A percentile compares a stretch with the other conserved stretches of the same genome.
phyloP scores from a whole-genome alignment of 345 rosid species.

The Erucastrum elatum region DNA sequence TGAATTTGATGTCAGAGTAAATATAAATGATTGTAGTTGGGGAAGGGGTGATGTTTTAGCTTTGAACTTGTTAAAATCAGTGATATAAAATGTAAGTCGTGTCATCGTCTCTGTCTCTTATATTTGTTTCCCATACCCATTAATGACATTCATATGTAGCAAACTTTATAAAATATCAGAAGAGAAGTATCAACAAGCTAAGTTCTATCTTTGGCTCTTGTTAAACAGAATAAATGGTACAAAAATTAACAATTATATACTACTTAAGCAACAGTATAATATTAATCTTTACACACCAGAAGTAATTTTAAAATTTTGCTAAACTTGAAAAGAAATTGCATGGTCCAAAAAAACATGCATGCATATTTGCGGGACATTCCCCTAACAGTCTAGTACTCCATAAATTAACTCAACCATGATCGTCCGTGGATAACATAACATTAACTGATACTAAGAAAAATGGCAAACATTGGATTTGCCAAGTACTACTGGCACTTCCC shows the following conservation, averaged over 20 bases:
- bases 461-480: slow-evolving; percentile 2
- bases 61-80: background rate
- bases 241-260: no score
- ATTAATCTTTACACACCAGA: no score
- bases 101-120: background rate
- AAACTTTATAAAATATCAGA: no score
- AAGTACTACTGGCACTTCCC: slow-evolving; percentile 12
- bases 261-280: no score
- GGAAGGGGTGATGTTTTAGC: background rate
- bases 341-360: background rate
- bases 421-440: background rate
- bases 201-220: no score
- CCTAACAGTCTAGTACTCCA: background rate
- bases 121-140: background rate
- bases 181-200: no score
- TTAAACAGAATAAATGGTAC: no score
- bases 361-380: background rate
- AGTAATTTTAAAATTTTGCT: no score
- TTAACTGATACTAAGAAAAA: background rate
- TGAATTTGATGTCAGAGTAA: background rate
- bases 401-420: background rate
- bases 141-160: background rate
- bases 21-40: background rate
- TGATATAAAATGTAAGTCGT: slow-evolving; percentile 4
- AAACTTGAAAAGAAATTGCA: background rate